Base-by-base conservation (phyloP, 371 early-diverging fungal species). In the Syncephalastrum sp. region DNA sequence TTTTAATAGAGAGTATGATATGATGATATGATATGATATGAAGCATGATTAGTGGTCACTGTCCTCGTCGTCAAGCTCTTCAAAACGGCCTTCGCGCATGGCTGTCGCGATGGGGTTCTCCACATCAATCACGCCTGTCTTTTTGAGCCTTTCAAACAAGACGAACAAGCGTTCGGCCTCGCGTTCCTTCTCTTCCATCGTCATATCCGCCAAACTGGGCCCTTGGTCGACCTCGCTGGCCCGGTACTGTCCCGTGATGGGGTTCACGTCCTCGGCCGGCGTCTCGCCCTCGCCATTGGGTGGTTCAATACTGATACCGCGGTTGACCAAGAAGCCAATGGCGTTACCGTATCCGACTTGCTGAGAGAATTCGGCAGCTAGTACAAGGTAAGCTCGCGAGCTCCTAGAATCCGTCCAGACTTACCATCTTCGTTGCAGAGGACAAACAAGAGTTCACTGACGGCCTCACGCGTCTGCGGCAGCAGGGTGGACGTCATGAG, bases 171-270 rank as follows among this genome's bases (percentile, higher is more conserved):
- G 80, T 69, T 95, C 94, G 2, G 96, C 95, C 67, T 98, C 98
- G 23, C 86, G 72, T 66, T 96, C 96, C 70, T 95, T 95, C 66
- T 98, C 97, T 68, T 95, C 97, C 25, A 94, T 94, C 13, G 95
- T 96, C 95, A 98, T 93, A 12, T 84, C 81, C 5, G 81, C 81
- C 53, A 87, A 67, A 21, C 79, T 82, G 8, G 77, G 76, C 5
- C 74, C 71, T 41, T 74, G 67, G 17, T 85, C 82, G 17, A 69
- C 55, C 19, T 74, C 75, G 25, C 69, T 58, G 3, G 73, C 62
- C 21, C 70, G 41, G 47, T 79, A 85, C 23, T 84, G 83, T 0
- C 94, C 94, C 0, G 95, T 97, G 52, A 96, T 92, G 0, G 96
- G 96, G 64, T 97, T 89, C 45, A 94, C 79, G 0, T 70, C 52